Evolutionary conservation across 352 stramenopile genomes (phyloP).

Genomic region (Phytophthora pisi): DNA sequence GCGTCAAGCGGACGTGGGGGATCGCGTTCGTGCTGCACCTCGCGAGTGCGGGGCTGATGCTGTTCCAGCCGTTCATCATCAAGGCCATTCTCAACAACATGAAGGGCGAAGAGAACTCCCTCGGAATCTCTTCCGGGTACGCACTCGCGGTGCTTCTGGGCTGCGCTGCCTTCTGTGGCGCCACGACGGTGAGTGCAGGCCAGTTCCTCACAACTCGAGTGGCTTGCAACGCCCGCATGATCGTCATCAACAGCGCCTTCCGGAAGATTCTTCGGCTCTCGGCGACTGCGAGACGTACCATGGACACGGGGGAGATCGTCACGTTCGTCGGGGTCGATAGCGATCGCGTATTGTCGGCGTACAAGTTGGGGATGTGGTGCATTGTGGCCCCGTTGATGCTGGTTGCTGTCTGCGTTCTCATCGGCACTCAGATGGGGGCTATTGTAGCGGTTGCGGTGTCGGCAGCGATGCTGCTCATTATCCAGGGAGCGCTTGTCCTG

Average conservation of each 20-base stretch:
- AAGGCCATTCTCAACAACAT: conserved; percentile 56
- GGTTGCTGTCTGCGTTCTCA: background rate
- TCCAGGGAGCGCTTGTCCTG: conserved; percentile 6
- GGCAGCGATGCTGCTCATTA: conserved; percentile 17
- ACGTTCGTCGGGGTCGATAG: conserved; percentile 53
- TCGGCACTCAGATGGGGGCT: conserved; percentile 29
- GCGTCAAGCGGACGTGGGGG: conserved; percentile 29
- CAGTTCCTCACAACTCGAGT: conserved; percentile 51
- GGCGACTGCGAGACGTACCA: conserved; percentile 39
- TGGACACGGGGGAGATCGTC: conserved; percentile 58
- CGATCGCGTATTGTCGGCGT: conserved; percentile 35
- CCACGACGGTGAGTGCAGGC: conserved; percentile 46
- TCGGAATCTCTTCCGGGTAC: conserved; percentile 55
- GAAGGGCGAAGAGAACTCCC: conserved; percentile 34
- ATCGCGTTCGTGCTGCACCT: conserved; percentile 1
- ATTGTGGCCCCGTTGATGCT: background rate
- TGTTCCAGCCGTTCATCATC: conserved; percentile 54
- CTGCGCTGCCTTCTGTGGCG: conserved; percentile 23
- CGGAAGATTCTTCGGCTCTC: conserved; percentile 60
- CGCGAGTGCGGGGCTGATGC: background rate
- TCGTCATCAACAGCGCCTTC: conserved; percentile 60
- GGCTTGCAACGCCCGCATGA: conserved; percentile 52
- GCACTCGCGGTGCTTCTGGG: conserved; percentile 42
- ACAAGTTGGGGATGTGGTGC: conserved; percentile 16
- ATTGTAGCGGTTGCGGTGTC: background rate